A percentile compares a stretch with the other conserved stretches of the same genome.
Conservation (phyloP, 306 rosid genomes). For the Prunus kanzakura region DNA sequence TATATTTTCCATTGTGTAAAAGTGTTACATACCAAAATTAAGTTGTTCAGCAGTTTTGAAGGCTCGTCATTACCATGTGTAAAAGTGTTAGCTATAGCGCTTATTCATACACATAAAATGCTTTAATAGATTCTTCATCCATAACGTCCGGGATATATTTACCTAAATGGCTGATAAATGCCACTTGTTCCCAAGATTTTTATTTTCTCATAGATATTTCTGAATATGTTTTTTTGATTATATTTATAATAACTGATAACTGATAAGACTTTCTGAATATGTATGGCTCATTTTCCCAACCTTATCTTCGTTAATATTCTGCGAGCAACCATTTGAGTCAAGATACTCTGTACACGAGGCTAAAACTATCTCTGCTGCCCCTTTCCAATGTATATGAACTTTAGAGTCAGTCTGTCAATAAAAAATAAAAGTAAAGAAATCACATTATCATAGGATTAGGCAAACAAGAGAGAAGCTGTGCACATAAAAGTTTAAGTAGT, state of each 20-base stretch:
- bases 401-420: conserved; percentile 55
- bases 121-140: background rate
- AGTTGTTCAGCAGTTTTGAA: too few species aligned
- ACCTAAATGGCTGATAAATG: background rate
- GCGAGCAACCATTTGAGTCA: conserved; percentile 61
- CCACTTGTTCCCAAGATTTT: conserved; percentile 3
- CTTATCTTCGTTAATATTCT: conserved; percentile 58
- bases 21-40: too few species aligned
- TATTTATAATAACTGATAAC: too few species aligned
- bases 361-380: conserved; percentile 92
- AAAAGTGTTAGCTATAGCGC: background rate
- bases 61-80: background rate
- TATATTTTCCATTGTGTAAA: background rate
- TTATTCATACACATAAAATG: background rate
- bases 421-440: background rate
- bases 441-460: conserved; percentile 9
- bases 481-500: conserved; percentile 14
- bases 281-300: conserved; percentile 34
- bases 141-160: background rate
- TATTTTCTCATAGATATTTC: conserved; percentile 23
- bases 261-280: background rate
- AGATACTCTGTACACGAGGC: conserved; percentile 65
- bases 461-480: background rate
- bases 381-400: conserved; percentile 94
- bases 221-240: background rate